phyloP scores from a whole-genome alignment of 2,329 filamentous ascomycete species.

The Penicillium digitatum region DNA sequence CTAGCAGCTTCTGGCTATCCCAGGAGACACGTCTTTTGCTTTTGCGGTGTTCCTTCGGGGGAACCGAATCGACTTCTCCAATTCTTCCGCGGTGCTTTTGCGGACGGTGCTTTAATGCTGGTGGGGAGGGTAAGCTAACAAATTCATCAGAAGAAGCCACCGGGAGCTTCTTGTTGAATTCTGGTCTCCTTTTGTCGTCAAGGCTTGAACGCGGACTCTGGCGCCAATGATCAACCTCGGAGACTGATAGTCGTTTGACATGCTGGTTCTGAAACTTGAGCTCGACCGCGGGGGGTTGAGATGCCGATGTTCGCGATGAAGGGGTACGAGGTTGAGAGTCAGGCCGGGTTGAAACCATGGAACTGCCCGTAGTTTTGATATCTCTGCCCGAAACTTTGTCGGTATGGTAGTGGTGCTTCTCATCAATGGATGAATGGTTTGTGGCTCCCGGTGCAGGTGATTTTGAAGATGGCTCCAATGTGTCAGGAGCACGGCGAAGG shows the following conservation, averaged over 20 bases:
- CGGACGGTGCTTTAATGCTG: slow-evolving; percentile 39
- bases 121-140: slow-evolving; percentile 36
- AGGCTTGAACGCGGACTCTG: slow-evolving; percentile 30
- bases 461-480: slow-evolving; percentile 14
- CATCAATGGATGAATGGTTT: neutral
- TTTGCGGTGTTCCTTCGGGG: slow-evolving; percentile 24
- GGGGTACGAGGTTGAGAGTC: slow-evolving; percentile 27
- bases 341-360: neutral
- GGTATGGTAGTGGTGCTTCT: neutral
- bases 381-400: slow-evolving; percentile 5
- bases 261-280: slow-evolving; percentile 38
- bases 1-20: slow-evolving; percentile 38
- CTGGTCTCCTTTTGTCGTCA: slow-evolving; percentile 33
- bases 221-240: slow-evolving; percentile 37
- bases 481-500: slow-evolving; percentile 31
- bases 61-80: slow-evolving; percentile 19
- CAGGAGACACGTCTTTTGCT: slow-evolving; percentile 37
- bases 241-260: slow-evolving; percentile 39
- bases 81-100: slow-evolving; percentile 38
- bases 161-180: slow-evolving; percentile 34
- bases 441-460: neutral
- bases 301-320: slow-evolving; percentile 25
- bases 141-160: slow-evolving; percentile 27
- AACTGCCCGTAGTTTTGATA: slow-evolving; percentile 7
- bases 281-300: slow-evolving; percentile 35